Conservation (phyloP, 169 alveolate genomes). For the Eimeria necatrix region DNA sequence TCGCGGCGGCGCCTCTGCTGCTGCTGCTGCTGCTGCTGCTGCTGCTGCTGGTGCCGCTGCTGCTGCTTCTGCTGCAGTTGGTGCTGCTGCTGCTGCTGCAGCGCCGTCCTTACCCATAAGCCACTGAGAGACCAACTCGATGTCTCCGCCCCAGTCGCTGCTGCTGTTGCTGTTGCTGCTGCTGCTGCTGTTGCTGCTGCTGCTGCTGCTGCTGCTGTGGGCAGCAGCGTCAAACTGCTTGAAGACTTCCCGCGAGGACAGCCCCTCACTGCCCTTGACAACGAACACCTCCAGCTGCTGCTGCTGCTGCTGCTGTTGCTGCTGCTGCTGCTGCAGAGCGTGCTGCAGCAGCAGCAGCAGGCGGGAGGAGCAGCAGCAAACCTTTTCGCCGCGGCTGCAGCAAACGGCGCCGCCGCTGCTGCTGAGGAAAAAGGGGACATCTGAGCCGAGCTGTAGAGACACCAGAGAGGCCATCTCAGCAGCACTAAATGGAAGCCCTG, state of each 20-base stretch:
- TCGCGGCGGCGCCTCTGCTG: no score
- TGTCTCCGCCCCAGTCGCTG: neutral
- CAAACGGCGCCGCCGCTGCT: constrained; percentile 71
- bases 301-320: neutral
- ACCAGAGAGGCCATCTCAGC: neutral
- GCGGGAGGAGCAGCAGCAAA: constrained; percentile 4
- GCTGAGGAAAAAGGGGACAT: constrained; percentile 69
- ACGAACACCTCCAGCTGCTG: neutral
- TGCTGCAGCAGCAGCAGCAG: neutral
- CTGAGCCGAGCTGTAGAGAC: constrained; percentile 45
- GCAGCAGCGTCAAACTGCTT: neutral
- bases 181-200: no score
- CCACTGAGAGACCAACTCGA: neutral
- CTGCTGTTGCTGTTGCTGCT: neutral
- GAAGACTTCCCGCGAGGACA: neutral
- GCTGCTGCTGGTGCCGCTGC: neutral
- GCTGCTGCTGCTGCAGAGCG: neutral
- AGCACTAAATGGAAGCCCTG: neutral
- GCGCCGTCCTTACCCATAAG: neutral
- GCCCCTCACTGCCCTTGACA: neutral
- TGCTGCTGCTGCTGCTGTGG: no score
- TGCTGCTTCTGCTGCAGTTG: no score
- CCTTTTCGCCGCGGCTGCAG: constrained; percentile 56
- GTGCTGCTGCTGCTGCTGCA: neutral
- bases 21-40: no score